Evolutionary conservation across 371 early-diverging fungal genomes (phyloP), one percentile per base, ranked within the genome.

Genomic region (Basidiobolus meristosporus): DNA sequence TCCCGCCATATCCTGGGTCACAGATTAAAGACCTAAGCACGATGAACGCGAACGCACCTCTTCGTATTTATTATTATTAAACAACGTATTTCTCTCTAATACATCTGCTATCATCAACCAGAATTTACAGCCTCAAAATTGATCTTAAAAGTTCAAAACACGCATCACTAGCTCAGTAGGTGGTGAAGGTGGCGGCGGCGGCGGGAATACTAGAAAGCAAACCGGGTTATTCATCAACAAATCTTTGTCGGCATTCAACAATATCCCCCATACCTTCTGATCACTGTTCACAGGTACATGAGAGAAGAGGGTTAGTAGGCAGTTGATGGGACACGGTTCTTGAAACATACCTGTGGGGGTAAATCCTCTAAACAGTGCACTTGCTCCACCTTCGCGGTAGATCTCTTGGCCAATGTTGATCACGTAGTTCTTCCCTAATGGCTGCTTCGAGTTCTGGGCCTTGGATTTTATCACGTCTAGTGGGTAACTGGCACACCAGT

Each of bases 401-500:
- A 81, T 69, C 11, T 59, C 48, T 38, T 51, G 58, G 30, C 73
- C 50, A 0, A 67, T 57, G 0, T 51, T 48, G 3, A 60, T 51
- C 14, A 78, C 59, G 41, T 78, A 76, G 17, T 73, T 65, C 0
- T 42, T 22, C 7, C 77, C 74, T 38, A 51, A 78, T 7, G 76
- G 71, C 11, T 53, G 52, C 4, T 48, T 48, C 41, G 63, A 62
- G 45, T 74, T 71, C 55, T 75, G 75, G 23, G 68, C 63, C 66
- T 68, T 40, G 11, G 82, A 79, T 54, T 87, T 87, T 37, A 82
- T 64, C 31, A 84, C 76, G 47, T 87, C 88, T 14, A 87, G 56
- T 10, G 88, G 88, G 45, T 84, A 87, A 50, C 74, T 73, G n/a
- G 65, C 64, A 11, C 69, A 42, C 88, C 88, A 87, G 46, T 82